Conservation (phyloP, 2,329 filamentous ascomycete species). For the Salinomyces thailandicus region DNA sequence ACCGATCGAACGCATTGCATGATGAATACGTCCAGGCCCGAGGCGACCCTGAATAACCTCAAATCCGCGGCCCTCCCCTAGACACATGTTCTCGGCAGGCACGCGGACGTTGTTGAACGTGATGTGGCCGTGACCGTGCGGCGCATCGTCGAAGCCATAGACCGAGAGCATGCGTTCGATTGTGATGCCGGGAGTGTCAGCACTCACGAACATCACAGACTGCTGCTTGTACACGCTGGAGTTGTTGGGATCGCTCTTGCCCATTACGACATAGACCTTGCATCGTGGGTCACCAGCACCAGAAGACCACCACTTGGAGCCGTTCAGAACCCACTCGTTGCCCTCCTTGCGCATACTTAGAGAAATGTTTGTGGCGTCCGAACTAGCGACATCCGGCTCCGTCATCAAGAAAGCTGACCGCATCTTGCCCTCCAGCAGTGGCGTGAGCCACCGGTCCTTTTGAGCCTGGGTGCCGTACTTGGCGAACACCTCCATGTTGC, state of each 20-base stretch:
- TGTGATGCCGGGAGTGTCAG: slow-evolving; percentile 72
- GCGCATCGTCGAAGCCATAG: slow-evolving; percentile 96
- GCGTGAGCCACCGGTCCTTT: slow-evolving; percentile 41
- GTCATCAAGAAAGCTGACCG: slow-evolving; percentile 39
- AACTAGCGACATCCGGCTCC: slow-evolving; percentile 40
- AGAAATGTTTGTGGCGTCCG: slow-evolving; percentile 40
- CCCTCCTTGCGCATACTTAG: slow-evolving; percentile 74
- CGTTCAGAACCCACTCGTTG: slow-evolving; percentile 83
- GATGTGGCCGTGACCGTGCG: slow-evolving; percentile 92
- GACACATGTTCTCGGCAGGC: slow-evolving; percentile 70
- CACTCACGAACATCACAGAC: slow-evolving; percentile 82
- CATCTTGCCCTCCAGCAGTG: slow-evolving; percentile 40
- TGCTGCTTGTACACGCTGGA: slow-evolving; percentile 76
- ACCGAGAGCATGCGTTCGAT: slow-evolving; percentile 88
- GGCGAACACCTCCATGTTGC: slow-evolving; percentile 44
- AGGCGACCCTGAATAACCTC: slow-evolving; percentile 97
- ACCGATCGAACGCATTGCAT: slow-evolving; percentile 92
- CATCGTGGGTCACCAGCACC: slow-evolving; percentile 89
- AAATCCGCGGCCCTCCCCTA: slow-evolving; percentile 88
- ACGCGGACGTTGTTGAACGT: slow-evolving; percentile 83
- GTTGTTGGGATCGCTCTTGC: slow-evolving; percentile 72
- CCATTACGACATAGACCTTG: slow-evolving; percentile 92
- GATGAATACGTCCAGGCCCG: slow-evolving; percentile 91
- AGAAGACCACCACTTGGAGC: slow-evolving; percentile 98
- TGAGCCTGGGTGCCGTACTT: slow-evolving; percentile 43